These are phyloP conservation scores for Kluyveromyces wickerhamii DNA, from an alignment of 805 yeast species.

Conservation along the genomic window DNA sequence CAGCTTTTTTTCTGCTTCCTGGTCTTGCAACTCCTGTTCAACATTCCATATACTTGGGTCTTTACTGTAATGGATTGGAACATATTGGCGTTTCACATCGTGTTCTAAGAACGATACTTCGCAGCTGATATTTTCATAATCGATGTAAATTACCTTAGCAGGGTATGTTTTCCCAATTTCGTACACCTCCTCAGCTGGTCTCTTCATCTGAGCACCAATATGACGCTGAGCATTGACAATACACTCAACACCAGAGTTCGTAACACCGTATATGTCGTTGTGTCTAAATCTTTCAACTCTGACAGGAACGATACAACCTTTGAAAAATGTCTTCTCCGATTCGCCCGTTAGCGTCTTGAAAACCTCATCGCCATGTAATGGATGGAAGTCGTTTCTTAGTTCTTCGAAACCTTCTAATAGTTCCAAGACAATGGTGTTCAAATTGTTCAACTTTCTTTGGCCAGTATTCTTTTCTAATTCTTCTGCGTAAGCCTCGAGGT, in stretches of 20 bases:
- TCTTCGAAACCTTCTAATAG: constrained; percentile 84
- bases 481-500: constrained; percentile 85
- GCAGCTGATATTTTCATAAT: constrained; percentile 68
- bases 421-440: constrained; percentile 43
- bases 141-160: constrained; percentile 65
- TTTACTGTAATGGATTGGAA: constrained; percentile 33
- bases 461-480: constrained; percentile 57
- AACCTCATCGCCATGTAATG: constrained; percentile 59
- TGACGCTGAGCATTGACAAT: constrained; percentile 41
- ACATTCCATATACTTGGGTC: constrained; percentile 74
- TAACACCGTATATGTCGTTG: constrained; percentile 33
- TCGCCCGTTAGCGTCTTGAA: constrained; percentile 91
- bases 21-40: constrained; percentile 62
- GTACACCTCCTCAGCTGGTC: constrained; percentile 39
- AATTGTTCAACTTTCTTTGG: constrained; percentile 28
- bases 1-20: constrained; percentile 41
- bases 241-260: constrained; percentile 62
- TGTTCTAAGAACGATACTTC: constrained; percentile 61
- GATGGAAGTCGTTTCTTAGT: constrained; percentile 63
- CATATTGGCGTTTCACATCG: constrained; percentile 49
- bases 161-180: constrained; percentile 75
- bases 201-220: constrained; percentile 36
- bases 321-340: constrained; percentile 54
- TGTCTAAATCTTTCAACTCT: constrained; percentile 47
- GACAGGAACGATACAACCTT: constrained; percentile 70